Conservation (phyloP, 2,329 filamentous ascomycete genomes). For the Diaporthe sp. region DNA sequence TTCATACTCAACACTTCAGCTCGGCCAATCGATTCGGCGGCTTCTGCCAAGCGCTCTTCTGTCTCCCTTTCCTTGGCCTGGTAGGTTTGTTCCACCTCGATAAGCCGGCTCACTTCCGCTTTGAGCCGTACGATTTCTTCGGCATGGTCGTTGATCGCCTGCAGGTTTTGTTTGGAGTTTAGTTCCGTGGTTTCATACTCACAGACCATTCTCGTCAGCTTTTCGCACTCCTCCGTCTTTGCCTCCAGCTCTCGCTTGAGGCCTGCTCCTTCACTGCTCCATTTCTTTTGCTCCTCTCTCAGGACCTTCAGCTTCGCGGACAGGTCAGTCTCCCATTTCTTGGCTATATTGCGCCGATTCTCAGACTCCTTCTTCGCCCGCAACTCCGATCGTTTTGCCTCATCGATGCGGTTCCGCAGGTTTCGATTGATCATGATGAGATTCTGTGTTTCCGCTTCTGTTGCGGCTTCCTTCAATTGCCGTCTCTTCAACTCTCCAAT, state of each 20-base stretch:
- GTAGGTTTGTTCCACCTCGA: constrained; percentile 72
- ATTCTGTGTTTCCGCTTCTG: constrained; percentile 86
- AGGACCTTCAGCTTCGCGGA: constrained; percentile 75
- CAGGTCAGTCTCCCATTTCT: constrained; percentile 83
- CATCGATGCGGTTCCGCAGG: constrained; percentile 79
- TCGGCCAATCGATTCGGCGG: constrained; percentile 70
- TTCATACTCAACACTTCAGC: constrained; percentile 72
- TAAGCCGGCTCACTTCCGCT: constrained; percentile 71
- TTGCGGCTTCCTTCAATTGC: constrained; percentile 82
- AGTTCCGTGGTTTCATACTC: constrained; percentile 79
- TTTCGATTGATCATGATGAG: constrained; percentile 82
- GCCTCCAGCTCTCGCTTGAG: constrained; percentile 71
- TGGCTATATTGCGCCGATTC: constrained; percentile 78
- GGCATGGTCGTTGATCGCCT: constrained; percentile 72
- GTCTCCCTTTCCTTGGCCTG: constrained; percentile 75
- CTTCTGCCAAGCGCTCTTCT: constrained; percentile 68
- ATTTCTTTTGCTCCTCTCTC: constrained; percentile 78
- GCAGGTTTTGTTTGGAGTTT: constrained; percentile 73
- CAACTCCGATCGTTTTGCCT: constrained; percentile 78
- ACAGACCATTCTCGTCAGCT: constrained; percentile 75
- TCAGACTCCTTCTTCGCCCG: constrained; percentile 81
- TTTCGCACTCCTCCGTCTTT: constrained; percentile 72
- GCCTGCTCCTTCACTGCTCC: constrained; percentile 69
- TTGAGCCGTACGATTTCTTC: constrained; percentile 73
- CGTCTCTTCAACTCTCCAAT: constrained; percentile 83